phyloP scores from a whole-genome alignment of 306 rosid genomes.

The Vigna nakashimae region DNA sequence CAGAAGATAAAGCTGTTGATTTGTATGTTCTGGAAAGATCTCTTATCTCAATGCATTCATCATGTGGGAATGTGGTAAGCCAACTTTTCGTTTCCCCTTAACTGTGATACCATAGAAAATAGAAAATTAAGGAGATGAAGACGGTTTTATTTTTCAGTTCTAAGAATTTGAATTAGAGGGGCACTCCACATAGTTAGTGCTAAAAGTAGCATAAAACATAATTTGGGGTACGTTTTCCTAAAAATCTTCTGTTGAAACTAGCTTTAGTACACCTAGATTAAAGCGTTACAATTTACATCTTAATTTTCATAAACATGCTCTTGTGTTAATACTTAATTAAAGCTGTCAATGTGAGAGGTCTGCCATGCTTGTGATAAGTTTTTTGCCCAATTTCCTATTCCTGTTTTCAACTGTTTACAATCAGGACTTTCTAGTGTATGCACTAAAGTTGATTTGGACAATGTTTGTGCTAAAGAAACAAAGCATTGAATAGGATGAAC shows the following conservation, averaged over 20 bases:
- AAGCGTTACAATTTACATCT: neutral
- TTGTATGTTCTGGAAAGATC: slow-evolving; percentile 93
- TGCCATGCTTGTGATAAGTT: slow-evolving; percentile 3
- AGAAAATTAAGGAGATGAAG: neutral
- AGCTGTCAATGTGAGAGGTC: neutral
- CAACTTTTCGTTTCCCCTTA: neutral
- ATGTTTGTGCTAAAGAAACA: neutral
- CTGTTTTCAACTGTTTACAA: neutral
- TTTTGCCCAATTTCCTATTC: slow-evolving; percentile 4
- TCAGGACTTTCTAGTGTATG: neutral
- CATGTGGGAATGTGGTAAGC: slow-evolving; percentile 88
- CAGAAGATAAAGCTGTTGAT: slow-evolving; percentile 95
- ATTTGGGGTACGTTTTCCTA: neutral
- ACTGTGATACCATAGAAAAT: neutral
- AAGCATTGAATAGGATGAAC: neutral
- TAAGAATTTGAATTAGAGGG: slow-evolving; percentile 20
- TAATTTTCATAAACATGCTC: neutral
- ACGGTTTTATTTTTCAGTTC: neutral
- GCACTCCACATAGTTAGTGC: neutral
- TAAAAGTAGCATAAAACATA: neutral
- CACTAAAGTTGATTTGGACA: neutral
- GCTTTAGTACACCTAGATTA: neutral
- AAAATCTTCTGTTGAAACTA: neutral
- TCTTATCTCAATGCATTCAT: slow-evolving; percentile 89
- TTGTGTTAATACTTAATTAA: neutral